A percentile compares a stretch with the other conserved stretches of the same genome.
phyloP scores from a whole-genome alignment of 1,284 basidiomycete species.

The Lignosus rhinocerotis region DNA sequence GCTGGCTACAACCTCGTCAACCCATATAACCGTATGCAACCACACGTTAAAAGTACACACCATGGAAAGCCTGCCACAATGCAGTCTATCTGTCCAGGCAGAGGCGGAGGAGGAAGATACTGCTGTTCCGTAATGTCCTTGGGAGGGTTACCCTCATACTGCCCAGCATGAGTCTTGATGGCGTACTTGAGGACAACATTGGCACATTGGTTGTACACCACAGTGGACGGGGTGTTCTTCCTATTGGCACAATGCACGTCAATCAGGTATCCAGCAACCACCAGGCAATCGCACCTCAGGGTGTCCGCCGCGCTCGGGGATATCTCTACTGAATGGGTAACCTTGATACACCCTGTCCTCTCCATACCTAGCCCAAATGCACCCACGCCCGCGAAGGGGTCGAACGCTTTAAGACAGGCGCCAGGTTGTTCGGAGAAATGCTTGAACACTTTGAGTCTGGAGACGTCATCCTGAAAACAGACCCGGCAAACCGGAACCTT shows the following conservation, averaged over 20 bases:
- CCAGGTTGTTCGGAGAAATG: slow-evolving; percentile 25
- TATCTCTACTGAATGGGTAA: slow-evolving; percentile 69
- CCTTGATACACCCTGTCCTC: slow-evolving; percentile 48
- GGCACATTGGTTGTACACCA: slow-evolving; percentile 59
- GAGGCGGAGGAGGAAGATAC: slow-evolving; percentile 43
- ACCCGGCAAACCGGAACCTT: slow-evolving; percentile 46
- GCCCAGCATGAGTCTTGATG: slow-evolving; percentile 47
- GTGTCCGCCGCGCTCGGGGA: slow-evolving; percentile 70
- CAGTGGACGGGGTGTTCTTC: slow-evolving; percentile 45
- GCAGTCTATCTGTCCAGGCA: slow-evolving; percentile 55
- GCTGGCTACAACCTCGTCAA: slow-evolving; percentile 37
- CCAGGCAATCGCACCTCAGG: slow-evolving; percentile 42
- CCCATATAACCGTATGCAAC: not conserved
- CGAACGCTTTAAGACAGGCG: slow-evolving; percentile 49
- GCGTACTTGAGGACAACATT: slow-evolving; percentile 59
- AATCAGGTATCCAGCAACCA: not conserved
- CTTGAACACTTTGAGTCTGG: slow-evolving; percentile 28
- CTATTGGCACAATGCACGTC: slow-evolving; percentile 25
- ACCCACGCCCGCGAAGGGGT: slow-evolving; percentile 67
- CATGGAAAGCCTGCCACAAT: slow-evolving; percentile 75
- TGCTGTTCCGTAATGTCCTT: slow-evolving; percentile 32
- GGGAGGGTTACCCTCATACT: slow-evolving; percentile 38
- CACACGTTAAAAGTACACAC: too few relatives aligned
- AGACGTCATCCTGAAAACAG: slow-evolving; percentile 43
- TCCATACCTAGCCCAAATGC: slow-evolving; percentile 62